These are phyloP conservation scores for Paramecium biaurelia DNA, from an alignment of 73 alveolate species.

Conservation along the genomic window DNA sequence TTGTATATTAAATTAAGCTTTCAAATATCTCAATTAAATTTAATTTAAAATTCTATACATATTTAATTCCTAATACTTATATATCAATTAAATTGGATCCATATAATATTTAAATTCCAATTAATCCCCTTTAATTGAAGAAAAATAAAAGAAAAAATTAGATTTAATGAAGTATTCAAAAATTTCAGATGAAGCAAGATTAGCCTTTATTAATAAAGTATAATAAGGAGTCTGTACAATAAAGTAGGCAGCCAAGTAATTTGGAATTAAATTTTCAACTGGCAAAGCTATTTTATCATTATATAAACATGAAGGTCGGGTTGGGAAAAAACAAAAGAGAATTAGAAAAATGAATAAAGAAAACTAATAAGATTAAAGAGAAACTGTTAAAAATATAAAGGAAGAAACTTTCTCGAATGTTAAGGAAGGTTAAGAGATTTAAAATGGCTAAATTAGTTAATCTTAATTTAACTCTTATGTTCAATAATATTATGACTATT, in stretches of 20 bases:
- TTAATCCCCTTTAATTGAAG: not conserved
- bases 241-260: conserved; percentile 55
- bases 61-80: not conserved
- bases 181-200: conserved; percentile 7
- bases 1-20: not conserved
- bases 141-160: not conserved
- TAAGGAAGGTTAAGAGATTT: not conserved
- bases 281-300: conserved; percentile 56
- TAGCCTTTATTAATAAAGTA: not conserved
- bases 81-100: not conserved
- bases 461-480: not conserved
- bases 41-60: not conserved
- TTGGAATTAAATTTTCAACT: conserved; percentile 59
- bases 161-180: not conserved
- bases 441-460: not conserved
- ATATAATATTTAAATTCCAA: not conserved
- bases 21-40: not conserved
- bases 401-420: not conserved
- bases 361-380: not conserved
- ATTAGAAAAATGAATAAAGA: not conserved
- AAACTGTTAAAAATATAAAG: not conserved
- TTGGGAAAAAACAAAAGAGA: conserved; percentile 48
- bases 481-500: not conserved
- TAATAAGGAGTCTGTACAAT: not conserved
- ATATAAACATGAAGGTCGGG: conserved; percentile 61